Evolutionary conservation across 1,284 basidiomycete species (phyloP), one percentile per base, ranked within the genome.

Genomic region (Naganishia liquefaciens): DNA sequence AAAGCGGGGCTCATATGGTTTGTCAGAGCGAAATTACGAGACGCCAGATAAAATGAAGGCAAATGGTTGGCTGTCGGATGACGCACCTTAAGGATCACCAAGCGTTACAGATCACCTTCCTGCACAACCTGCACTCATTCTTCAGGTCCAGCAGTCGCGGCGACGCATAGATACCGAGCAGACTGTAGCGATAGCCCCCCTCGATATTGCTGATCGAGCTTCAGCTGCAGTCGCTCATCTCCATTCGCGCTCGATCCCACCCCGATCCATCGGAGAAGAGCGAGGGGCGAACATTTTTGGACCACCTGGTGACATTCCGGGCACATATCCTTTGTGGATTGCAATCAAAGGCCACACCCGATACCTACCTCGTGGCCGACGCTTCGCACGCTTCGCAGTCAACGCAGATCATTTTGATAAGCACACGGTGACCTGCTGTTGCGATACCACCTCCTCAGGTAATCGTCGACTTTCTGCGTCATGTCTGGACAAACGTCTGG

Each of bases 241-340:
- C 21, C 21, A 23, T 25, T 23, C 46, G 21, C 46, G 46, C 21
- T 39, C 54, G 54, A 57, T 57, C 43, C 43, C 51, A 25, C 37
- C 21, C 42, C 54, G 54, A 44, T 44, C 46, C 17, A 49, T 60
- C 57, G 57, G 57, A 60, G 57, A 60, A 60, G 57, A 60, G 57
- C 57, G 57, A 50, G 15, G 33, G 54, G 54, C 54, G 28, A 55
- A 55, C 57, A 49, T 25, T 50, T 60, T 60, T 60, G 57, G 57
- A 37, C 37, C 57, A 60, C 57, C 44, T 60, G 55, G 28, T 46
- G 15, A 44, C 44, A 58, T 42, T 43, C 23, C 23, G 3, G 23
- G 21, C n/a, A 25, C 17, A 54, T 23, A 37, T 37, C 33, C 33
- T 37, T 10, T 25, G 25, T 40, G 44, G 43, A 49, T 33, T 33